These are phyloP conservation scores for Arthrobotrys megalospora DNA, from an alignment of 2,329 filamentous ascomycete species.

Conservation along the genomic window DNA sequence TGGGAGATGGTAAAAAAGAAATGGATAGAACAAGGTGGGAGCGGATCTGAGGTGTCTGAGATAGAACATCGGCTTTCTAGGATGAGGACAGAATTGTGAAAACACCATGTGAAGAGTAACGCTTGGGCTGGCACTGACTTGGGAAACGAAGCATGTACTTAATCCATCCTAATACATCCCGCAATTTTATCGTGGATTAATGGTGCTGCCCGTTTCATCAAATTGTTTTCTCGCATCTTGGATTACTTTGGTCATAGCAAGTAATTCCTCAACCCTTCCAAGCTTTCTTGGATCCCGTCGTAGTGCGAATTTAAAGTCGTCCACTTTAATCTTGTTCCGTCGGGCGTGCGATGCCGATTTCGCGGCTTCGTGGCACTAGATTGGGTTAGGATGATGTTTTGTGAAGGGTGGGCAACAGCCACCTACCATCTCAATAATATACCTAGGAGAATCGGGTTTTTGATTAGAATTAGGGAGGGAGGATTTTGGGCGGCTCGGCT, in stretches of 20 bases:
- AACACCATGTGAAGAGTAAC: not conserved
- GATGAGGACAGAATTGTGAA: constrained; percentile 31
- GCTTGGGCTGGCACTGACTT: not conserved
- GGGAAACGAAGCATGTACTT: not conserved
- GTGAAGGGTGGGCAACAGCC: not conserved
- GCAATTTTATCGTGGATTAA: constrained; percentile 39
- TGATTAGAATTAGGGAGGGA: constrained; percentile 7
- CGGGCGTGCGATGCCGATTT: constrained; percentile 87
- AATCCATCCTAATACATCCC: not conserved
- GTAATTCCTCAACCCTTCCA: constrained; percentile 88
- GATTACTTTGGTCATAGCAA: constrained; percentile 88
- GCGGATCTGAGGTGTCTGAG: constrained; percentile 37
- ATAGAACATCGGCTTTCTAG: constrained; percentile 46
- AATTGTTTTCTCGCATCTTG: constrained; percentile 85
- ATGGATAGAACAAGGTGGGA: constrained; percentile 55
- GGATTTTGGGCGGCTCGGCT: constrained; percentile 83
- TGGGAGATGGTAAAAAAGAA: constrained; percentile 51
- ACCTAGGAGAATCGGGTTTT: constrained; percentile 10
- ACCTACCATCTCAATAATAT: constrained; percentile 43
- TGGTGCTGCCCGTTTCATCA: constrained; percentile 69
- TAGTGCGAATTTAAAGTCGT: constrained; percentile 96
- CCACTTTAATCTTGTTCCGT: constrained; percentile 96
- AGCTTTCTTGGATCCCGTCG: constrained; percentile 87
- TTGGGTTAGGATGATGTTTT: not conserved
- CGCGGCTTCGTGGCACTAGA: constrained; percentile 76